Base-by-base conservation (phyloP, 2,329 filamentous ascomycete species). In the Aureobasidium sp. region DNA sequence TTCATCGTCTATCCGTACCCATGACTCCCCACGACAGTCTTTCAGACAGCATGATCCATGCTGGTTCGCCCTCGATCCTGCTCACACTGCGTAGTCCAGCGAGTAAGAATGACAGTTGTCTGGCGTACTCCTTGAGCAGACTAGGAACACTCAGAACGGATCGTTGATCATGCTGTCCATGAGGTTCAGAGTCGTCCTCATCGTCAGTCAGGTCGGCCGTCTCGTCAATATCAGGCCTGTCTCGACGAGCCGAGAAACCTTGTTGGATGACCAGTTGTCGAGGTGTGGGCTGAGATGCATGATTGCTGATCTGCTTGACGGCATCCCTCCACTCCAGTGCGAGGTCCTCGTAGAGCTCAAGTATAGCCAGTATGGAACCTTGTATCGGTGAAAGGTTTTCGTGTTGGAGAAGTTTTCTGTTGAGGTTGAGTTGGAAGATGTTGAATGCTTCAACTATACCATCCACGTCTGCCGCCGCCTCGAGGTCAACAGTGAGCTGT, bases 21-120 rank as follows among this genome's bases (percentile, higher is more conserved):
- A n/a, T 10, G 11, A 57, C 29, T 45, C 51, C 60, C 68, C 78
- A 79, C 66, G 92, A 87, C 46, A 95, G 73, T 77, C 87, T 88
- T 71, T 95, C 90, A 0, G 88, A 90, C 62, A 96, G 71, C 62
- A 88, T 84, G 72, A 94, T 89, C 88, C 91, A 93, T 69, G 86
- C 81, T 69, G 68, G 79, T 74, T 89, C 84, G 29, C 84, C 84
- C 50, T 88, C 86, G 35, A 86, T 88, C 66, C 91, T 81, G 53
- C 89, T 86, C 10, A 94, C 83, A 10, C 87, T 87, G 58, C 86
- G 83, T 64, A 96, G 70, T 0, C 89, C 90, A 53, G 86, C 84
- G 2, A 81, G 81, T 15, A 94, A 79, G 70, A 95, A 95, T 0
- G 81, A 77, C 29, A 91, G 68, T 50, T 88, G 77, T 45, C 80